Base-by-base conservation (phyloP, 192 early-diverging fungal species). In the Fimicolochytrium jonesii region DNA sequence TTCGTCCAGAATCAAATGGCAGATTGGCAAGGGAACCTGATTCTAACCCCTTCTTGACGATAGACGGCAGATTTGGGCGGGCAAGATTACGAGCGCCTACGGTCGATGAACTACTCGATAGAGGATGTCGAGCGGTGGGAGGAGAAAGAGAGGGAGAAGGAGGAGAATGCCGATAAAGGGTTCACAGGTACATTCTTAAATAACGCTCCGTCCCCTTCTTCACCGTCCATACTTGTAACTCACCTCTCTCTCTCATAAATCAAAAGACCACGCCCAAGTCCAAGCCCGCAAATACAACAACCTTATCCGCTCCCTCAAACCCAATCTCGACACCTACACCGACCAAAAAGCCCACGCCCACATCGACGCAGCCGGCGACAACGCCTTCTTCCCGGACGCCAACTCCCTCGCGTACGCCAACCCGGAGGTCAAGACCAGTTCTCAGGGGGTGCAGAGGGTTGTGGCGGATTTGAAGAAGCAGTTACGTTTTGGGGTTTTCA, bases 251-350 rank as follows among this genome's bases (percentile, higher is more conserved):
- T n/a, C n/a, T n/a, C n/a, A n/a, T n/a, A n/a, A n/a, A n/a, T n/a
- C n/a, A n/a, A n/a, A n/a, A 88, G 90, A 91, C 54, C 92, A 87
- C 65, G 72, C 78, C 17, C 93, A 97, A 65, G 81, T 87, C 35
- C 88, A 93, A 32, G 83, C 86, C 23, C 91, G 90, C 49, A 96
- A 95, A 67, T 99, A 99, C 71, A 72, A 87, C 31, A 82, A 85
- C 6, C 77, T 88, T 37, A 84, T 91, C 1, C 76, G 74, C 20
- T 88, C 88, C 13, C 74, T 99, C 20, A 93, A 91, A 66, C 96
- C 94, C 2, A 85, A 97, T 64, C 56, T 96, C 59, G 63, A 59
- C 0, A 72, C 85, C 2, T 94, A 95, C 64, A 71, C 84, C 47
- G 86, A 88, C 29, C 77, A 86, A 64, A 87, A 87, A 56, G 72